Evolutionary conservation across 2,329 filamentous ascomycete genomes (phyloP).

Genomic region (Alternaria triticimaculans): DNA sequence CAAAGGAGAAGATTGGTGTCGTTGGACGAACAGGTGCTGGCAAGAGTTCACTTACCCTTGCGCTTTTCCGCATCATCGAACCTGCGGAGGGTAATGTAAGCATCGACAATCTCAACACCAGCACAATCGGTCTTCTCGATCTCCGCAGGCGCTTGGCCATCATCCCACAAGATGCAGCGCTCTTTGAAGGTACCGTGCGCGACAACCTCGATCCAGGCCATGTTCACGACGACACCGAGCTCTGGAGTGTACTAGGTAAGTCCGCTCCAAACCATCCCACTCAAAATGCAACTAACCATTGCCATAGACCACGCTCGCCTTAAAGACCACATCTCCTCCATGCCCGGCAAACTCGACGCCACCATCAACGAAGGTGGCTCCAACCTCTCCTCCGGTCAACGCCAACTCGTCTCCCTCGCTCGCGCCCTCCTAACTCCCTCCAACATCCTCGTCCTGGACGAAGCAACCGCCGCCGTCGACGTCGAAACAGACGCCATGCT

Average conservation of each 20-base stretch:
- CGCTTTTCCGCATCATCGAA: slow-evolving; percentile 96
- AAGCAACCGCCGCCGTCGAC: slow-evolving; percentile 84
- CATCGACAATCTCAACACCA: slow-evolving; percentile 90
- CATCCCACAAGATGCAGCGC: slow-evolving; percentile 94
- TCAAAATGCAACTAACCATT: slow-evolving; percentile 23
- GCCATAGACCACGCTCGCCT: slow-evolving; percentile 83
- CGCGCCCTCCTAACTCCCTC: slow-evolving; percentile 92
- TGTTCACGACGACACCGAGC: slow-evolving; percentile 93
- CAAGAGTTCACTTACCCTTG: slow-evolving; percentile 91
- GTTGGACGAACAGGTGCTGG: slow-evolving; percentile 95
- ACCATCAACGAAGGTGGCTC: slow-evolving; percentile 94
- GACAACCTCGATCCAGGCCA: slow-evolving; percentile 96
- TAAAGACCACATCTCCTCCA: slow-evolving; percentile 84
- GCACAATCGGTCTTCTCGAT: slow-evolving; percentile 86
- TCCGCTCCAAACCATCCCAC: background rate
- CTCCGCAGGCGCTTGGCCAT: slow-evolving; percentile 89
- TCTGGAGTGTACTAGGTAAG: slow-evolving; percentile 93
- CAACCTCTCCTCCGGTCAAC: slow-evolving; percentile 93
- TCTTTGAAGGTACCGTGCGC: slow-evolving; percentile 91
- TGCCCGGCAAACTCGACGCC: slow-evolving; percentile 90
- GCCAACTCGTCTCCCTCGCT: slow-evolving; percentile 91
- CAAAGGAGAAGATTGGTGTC: slow-evolving; percentile 97
- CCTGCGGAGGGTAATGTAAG: slow-evolving; percentile 80
- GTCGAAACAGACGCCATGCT: slow-evolving; percentile 71
- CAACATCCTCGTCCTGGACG: slow-evolving; percentile 95